Evolutionary conservation across 148 eudicot species (phyloP).

Genomic region (Bassia scoparia): DNA sequence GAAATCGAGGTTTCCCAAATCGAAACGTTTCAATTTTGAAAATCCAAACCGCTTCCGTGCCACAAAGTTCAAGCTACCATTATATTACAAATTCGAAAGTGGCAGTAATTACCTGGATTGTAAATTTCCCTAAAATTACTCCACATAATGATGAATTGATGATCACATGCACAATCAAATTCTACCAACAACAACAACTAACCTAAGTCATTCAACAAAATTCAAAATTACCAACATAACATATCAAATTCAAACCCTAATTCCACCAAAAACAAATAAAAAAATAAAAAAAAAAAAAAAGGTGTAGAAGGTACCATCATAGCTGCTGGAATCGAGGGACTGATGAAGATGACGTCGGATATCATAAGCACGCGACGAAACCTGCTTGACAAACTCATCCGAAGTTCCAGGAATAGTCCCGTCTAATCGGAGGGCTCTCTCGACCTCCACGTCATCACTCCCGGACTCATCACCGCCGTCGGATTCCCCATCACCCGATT

Average conservation of each 20-base stretch:
- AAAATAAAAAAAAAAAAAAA: background rate
- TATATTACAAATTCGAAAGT: too few species aligned
- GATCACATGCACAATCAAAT: too few species aligned
- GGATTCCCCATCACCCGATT: slow-evolving; percentile 8
- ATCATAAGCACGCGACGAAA: slow-evolving; percentile 87
- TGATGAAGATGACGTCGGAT: slow-evolving; percentile 84
- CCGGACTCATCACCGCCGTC: slow-evolving; percentile 29
- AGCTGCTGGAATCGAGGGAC: slow-evolving; percentile 72
- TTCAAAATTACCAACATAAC: too few species aligned
- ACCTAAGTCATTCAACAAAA: too few species aligned
- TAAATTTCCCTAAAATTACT: too few species aligned
- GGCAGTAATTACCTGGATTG: too few species aligned
- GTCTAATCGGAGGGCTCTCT: slow-evolving; percentile 74
- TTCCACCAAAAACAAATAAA: background rate
- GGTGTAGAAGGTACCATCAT: slow-evolving; percentile 52
- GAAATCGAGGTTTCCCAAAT: too few species aligned
- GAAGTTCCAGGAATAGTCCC: slow-evolving; percentile 80
- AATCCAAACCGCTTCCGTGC: too few species aligned
- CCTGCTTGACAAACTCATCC: slow-evolving; percentile 76
- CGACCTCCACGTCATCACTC: slow-evolving; percentile 50
- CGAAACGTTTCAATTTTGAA: too few species aligned
- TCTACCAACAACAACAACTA: too few species aligned
- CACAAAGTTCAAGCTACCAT: too few species aligned
- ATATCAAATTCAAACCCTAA: background rate
- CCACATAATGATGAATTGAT: too few species aligned